A percentile compares a stretch with the other conserved stretches of the same genome.
phyloP scores from a whole-genome alignment of 2,329 filamentous ascomycete genomes.

The Ceratocystis alfenasii region DNA sequence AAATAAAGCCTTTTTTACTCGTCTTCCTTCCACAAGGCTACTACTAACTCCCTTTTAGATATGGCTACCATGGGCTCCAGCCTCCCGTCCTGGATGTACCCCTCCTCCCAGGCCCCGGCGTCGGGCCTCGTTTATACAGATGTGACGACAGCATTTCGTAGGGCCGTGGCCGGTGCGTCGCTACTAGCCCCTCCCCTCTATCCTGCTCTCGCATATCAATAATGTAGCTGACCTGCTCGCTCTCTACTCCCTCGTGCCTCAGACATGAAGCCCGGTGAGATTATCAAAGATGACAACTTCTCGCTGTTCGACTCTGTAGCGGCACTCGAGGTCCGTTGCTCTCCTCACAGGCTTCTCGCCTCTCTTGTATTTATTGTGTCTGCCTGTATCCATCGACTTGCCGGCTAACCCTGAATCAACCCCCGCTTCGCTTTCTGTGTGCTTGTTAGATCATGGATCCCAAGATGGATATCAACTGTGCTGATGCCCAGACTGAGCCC shows the following conservation, averaged over 20 bases:
- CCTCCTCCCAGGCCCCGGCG: conserved; percentile 2
- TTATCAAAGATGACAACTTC: conserved; percentile 89
- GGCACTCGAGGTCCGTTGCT: conserved; percentile 53
- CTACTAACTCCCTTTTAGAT: conserved; percentile 2
- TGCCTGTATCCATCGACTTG: neutral
- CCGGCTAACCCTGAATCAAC: neutral
- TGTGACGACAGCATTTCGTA: conserved; percentile 18
- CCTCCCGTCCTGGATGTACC: neutral
- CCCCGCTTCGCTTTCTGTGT: neutral
- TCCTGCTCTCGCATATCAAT: neutral
- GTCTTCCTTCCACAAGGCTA: neutral
- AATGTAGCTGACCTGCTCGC: neutral
- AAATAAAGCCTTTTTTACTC: neutral
- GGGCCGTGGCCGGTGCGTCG: conserved; percentile 18
- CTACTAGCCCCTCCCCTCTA: neutral
- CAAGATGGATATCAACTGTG: conserved; percentile 94
- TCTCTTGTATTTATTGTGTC: neutral
- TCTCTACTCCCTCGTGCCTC: neutral
- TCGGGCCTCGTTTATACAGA: conserved; percentile 21
- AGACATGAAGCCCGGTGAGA: conserved; percentile 44
- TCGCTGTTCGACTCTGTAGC: conserved; percentile 90
- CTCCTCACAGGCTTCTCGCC: neutral
- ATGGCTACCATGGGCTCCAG: conserved; percentile 6
- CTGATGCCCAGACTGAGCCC: conserved; percentile 65
- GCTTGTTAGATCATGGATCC: conserved; percentile 82